phyloP scores from a whole-genome alignment of 2,329 filamentous ascomycete species.

The Ramichloridium luteum region DNA sequence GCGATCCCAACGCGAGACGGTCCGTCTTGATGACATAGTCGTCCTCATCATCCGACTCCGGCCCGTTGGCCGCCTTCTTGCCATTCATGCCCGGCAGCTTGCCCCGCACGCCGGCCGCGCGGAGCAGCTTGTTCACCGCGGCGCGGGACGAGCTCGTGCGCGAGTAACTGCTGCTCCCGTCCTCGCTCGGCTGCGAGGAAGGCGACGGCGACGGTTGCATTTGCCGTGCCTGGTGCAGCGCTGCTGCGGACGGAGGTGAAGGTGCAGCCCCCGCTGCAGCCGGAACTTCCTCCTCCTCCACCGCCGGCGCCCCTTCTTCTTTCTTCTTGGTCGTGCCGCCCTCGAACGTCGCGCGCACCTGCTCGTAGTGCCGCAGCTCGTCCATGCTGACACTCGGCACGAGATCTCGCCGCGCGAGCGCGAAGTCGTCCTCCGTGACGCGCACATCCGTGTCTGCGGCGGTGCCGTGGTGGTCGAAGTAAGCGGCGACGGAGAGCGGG shows the following conservation, averaged over 20 bases:
- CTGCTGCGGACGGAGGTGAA: neutral
- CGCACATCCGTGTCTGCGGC: constrained; percentile 73
- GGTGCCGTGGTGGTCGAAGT: constrained; percentile 84
- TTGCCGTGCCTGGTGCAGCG: neutral
- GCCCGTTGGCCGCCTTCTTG: too few relatives aligned
- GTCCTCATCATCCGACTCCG: constrained; percentile 23
- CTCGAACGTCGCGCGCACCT: constrained; percentile 73
- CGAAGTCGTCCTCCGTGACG: constrained; percentile 81
- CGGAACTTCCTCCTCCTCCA: constrained; percentile 2
- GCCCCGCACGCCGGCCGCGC: constrained; percentile 1
- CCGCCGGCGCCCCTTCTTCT: constrained; percentile 21
- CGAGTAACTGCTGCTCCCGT: neutral
- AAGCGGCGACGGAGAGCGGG: constrained; percentile 71
- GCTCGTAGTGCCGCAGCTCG: constrained; percentile 82
- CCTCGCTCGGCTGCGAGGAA: neutral
- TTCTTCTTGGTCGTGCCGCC: constrained; percentile 40
- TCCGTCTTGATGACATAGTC: constrained; percentile 33
- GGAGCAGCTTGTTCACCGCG: neutral
- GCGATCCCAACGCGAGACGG: constrained; percentile 15
- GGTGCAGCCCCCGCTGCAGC: neutral
- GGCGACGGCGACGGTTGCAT: constrained; percentile 2
- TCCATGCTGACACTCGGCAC: constrained; percentile 90
- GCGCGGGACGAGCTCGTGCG: neutral
- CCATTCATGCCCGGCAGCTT: too few relatives aligned
- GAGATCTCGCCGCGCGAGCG: constrained; percentile 67